A percentile compares a stretch with the other conserved stretches of the same genome.
phyloP scores from a whole-genome alignment of 2,329 filamentous ascomycete species.

The Botrytis fragariae region DNA sequence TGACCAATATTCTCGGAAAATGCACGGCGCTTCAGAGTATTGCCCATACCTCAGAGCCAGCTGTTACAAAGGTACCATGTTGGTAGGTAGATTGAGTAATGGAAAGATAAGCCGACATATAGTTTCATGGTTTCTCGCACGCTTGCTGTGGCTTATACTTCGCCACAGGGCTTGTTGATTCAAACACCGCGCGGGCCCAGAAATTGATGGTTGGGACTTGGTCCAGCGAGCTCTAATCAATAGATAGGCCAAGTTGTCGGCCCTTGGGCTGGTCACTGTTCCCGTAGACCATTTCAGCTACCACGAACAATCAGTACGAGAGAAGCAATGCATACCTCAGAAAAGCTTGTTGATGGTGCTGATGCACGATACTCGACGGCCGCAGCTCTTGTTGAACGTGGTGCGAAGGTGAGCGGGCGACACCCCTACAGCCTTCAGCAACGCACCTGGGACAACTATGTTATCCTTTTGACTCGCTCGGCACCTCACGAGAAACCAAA shows the following conservation, averaged over 20 bases:
- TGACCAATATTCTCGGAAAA: neutral
- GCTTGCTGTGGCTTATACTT: neutral
- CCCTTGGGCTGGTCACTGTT: neutral
- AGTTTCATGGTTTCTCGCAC: neutral
- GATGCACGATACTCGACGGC: slow-evolving; percentile 69
- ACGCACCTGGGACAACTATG: neutral
- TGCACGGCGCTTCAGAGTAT: neutral
- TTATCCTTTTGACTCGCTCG: neutral
- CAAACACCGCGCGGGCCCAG: neutral
- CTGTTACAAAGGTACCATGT: neutral
- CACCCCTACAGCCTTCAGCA: neutral
- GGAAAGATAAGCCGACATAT: neutral
- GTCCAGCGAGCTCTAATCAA: neutral
- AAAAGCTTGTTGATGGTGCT: slow-evolving; percentile 64
- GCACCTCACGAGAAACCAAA: neutral
- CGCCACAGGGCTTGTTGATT: neutral
- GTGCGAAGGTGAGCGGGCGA: slow-evolving; percentile 52
- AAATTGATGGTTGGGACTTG: neutral
- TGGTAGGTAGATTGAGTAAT: neutral
- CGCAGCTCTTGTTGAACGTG: slow-evolving; percentile 66
- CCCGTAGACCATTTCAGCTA: neutral
- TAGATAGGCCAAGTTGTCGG: neutral
- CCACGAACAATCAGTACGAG: neutral
- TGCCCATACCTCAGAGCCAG: neutral
- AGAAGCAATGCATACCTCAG: slow-evolving; percentile 26